Evolutionary conservation across 1,284 basidiomycete species (phyloP).

Genomic region (Leucoagaricus sp.): DNA sequence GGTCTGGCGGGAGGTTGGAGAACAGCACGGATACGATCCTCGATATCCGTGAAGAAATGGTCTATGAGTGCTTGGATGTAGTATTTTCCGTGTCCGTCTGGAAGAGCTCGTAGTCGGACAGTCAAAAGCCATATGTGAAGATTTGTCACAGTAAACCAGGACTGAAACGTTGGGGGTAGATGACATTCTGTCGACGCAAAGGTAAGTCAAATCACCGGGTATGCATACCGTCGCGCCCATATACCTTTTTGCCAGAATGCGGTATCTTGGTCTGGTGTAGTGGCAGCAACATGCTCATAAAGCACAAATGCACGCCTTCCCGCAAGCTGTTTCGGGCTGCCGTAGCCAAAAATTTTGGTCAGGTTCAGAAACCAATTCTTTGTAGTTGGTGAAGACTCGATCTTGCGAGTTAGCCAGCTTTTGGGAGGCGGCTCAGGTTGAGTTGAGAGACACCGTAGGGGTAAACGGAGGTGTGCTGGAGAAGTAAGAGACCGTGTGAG

Average conservation of each 20-base stretch:
- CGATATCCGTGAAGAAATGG: slow-evolving; percentile 96
- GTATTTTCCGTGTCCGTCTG: slow-evolving; percentile 60
- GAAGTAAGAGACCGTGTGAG: background rate
- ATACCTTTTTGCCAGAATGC: slow-evolving; percentile 70
- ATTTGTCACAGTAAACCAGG: slow-evolving; percentile 96
- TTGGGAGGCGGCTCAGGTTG: slow-evolving; percentile 20
- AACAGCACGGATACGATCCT: slow-evolving; percentile 85
- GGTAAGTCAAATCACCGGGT: slow-evolving; percentile 1
- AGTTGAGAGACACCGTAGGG: slow-evolving; percentile 8
- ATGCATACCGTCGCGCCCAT: slow-evolving; percentile 21
- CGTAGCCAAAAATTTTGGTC: slow-evolving; percentile 59
- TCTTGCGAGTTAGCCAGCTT: slow-evolving; percentile 59
- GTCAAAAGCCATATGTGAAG: slow-evolving; percentile 92
- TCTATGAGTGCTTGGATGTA: slow-evolving; percentile 86
- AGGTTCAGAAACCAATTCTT: slow-evolving; percentile 52
- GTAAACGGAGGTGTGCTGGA: background rate
- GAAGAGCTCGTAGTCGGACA: slow-evolving; percentile 86
- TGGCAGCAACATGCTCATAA: slow-evolving; percentile 60
- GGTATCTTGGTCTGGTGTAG: slow-evolving; percentile 58
- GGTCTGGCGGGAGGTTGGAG: slow-evolving; percentile 57
- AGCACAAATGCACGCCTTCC: slow-evolving; percentile 56
- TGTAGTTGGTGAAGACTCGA: slow-evolving; percentile 53
- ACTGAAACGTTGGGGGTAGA: slow-evolving; percentile 93
- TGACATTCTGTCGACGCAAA: slow-evolving; percentile 62
- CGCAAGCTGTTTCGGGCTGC: slow-evolving; percentile 60